Base-by-base conservation (phyloP, 164 flowering plant species). In the Chloranthus sessilifolius region DNA sequence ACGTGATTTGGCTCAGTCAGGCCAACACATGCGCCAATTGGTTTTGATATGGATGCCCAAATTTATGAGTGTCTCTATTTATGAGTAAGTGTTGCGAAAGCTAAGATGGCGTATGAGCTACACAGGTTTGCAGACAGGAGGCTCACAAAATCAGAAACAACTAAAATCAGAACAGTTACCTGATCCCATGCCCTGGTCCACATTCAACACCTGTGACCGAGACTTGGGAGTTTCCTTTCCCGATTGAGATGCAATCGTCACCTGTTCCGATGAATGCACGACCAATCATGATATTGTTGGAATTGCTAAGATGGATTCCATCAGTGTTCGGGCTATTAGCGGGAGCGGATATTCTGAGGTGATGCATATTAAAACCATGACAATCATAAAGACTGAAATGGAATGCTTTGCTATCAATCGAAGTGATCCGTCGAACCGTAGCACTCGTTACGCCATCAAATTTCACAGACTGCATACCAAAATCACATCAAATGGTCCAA, bases 111-210 rank as follows among this genome's bases (percentile, higher is more conserved):
- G 9, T 7, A 19, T 10, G n/a, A 15, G 0, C 16, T 38, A 5
- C 2, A 2, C 9, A 19, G 46, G 11, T 7, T 17, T 42, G 3
- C 11, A 12, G 10, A 21, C 3, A 4, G 20, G 20, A 3, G 0
- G 20, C 28, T 9, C 4, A 43, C 2, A 43, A 43, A 7, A 7
- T 12, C 4, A 43, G 26, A 20, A 3, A 25, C 0, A 23, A 25
- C 20, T 9, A n/a, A 14, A 28, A 15, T 8, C 1, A 16, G 5
- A 40, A 14, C 16, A 16, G 0, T 22, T 61, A 78, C 83, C 83
- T 78, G 20, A 78, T 61, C 31, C 83, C 83, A 55, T 69, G 80
- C 16, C 83, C 83, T 2, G 83, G 80, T 17, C 76, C 80, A 15
- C 83, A 78, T 6, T 21, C 20, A 4, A 71, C 58, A 7, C 51